These are phyloP conservation scores for Fraxinus velutina DNA, from an alignment of 305 asterid genomes.

Conservation along the genomic window DNA sequence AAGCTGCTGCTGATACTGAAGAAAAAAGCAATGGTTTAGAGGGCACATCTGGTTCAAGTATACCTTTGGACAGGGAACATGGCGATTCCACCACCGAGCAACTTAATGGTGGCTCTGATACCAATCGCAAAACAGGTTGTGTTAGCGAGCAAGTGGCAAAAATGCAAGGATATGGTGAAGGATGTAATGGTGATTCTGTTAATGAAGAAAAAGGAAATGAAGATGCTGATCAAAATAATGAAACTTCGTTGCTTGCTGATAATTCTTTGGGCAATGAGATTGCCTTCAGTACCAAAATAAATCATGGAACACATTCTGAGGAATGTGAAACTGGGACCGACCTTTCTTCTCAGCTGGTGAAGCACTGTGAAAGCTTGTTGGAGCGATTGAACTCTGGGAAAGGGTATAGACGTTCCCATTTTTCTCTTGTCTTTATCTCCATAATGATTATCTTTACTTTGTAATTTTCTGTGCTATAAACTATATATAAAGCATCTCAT, in stretches of 20 bases:
- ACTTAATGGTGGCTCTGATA: conserved; percentile 25
- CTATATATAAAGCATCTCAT: background rate
- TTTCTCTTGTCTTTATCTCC: conserved; percentile 1
- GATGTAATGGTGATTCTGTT: conserved; percentile 26
- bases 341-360: conserved; percentile 46
- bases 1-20: conserved; percentile 34
- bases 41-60: conserved; percentile 11
- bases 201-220: conserved; percentile 31
- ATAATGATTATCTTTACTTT: background rate
- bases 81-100: conserved; percentile 24
- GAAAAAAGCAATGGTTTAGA: conserved; percentile 21
- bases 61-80: conserved; percentile 23
- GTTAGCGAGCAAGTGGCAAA: conserved; percentile 20
- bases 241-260: conserved; percentile 32
- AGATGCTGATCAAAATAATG: conserved; percentile 33
- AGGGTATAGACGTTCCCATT: conserved; percentile 41
- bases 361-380: conserved; percentile 53
- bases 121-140: conserved; percentile 21
- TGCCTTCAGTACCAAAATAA: background rate
- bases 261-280: conserved; percentile 4
- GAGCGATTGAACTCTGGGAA: conserved; percentile 55
- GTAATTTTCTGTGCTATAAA: background rate
- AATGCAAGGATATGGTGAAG: conserved; percentile 28
- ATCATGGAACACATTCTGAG: conserved; percentile 24
- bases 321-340: conserved; percentile 35